Conservation (phyloP, 257 asterid genomes). For the Osmanthus fragrans region DNA sequence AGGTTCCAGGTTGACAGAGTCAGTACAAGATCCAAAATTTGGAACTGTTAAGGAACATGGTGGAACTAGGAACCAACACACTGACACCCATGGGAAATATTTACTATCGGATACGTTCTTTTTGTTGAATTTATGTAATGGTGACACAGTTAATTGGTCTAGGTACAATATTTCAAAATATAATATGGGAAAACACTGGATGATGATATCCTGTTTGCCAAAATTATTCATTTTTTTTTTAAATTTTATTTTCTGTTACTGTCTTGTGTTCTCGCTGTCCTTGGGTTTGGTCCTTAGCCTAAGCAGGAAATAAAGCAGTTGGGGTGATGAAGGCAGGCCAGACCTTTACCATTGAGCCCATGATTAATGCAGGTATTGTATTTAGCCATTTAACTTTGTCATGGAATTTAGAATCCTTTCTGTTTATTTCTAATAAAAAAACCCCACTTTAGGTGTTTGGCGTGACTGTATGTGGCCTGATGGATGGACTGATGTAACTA, state of each 20-base stretch:
- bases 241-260: constrained; percentile 15
- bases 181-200: neutral
- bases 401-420: neutral
- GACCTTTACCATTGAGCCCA: constrained; percentile 95
- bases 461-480: constrained; percentile 98
- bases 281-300: constrained; percentile 46
- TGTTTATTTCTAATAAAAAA: constrained; percentile 11
- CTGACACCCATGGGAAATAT: neutral
- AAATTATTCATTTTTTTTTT: neutral
- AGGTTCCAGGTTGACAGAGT: neutral
- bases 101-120: neutral
- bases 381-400: neutral
- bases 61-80: neutral
- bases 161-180: neutral
- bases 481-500: constrained; percentile 97
- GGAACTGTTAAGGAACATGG: neutral
- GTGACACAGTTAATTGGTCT: neutral
- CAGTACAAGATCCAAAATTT: neutral
- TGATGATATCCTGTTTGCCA: neutral
- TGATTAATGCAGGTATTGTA: constrained; percentile 77
- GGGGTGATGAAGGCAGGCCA: constrained; percentile 98
- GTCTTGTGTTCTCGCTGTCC: neutral
- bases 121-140: neutral
- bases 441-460: constrained; percentile 66
- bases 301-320: constrained; percentile 92